Evolutionary conservation across 1,284 basidiomycete genomes (phyloP).

Genomic region (Phlebopus sp.): DNA sequence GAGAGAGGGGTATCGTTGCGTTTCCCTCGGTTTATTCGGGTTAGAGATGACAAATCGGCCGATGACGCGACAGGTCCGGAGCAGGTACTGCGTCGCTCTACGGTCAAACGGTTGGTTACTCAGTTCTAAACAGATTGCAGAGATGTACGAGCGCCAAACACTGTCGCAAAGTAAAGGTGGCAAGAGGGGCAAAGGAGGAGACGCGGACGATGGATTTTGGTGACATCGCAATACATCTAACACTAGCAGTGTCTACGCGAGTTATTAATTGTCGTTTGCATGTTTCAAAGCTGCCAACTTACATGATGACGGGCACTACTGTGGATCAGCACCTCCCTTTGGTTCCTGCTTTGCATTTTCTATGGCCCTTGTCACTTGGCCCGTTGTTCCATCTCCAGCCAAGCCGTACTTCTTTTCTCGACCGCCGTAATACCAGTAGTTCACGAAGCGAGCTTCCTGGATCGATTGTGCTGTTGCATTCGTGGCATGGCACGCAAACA

Average conservation of each 20-base stretch:
- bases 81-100: slow-evolving; percentile 53
- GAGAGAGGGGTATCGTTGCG: slow-evolving; percentile 90
- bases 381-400: slow-evolving; percentile 34
- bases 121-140: slow-evolving; percentile 67
- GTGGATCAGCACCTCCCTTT: slow-evolving; percentile 35
- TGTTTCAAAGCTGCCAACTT: neutral
- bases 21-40: slow-evolving; percentile 91
- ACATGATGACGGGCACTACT: slow-evolving; percentile 14
- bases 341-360: slow-evolving; percentile 40
- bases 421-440: slow-evolving; percentile 87
- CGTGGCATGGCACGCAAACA: slow-evolving; percentile 90
- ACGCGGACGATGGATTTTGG: slow-evolving; percentile 89
- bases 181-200: slow-evolving; percentile 61
- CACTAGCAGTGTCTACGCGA: slow-evolving; percentile 13
- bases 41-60: slow-evolving; percentile 90
- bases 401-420: slow-evolving; percentile 60
- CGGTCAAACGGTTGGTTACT: slow-evolving; percentile 14
- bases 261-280: slow-evolving; percentile 7
- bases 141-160: slow-evolving; percentile 92
- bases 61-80: slow-evolving; percentile 93
- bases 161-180: slow-evolving; percentile 70
- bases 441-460: slow-evolving; percentile 82
- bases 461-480: slow-evolving; percentile 84
- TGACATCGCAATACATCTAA: slow-evolving; percentile 35
- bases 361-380: slow-evolving; percentile 51